Base-by-base conservation (phyloP, 176 grass and related monocot species). In the Raddia guianensis region DNA sequence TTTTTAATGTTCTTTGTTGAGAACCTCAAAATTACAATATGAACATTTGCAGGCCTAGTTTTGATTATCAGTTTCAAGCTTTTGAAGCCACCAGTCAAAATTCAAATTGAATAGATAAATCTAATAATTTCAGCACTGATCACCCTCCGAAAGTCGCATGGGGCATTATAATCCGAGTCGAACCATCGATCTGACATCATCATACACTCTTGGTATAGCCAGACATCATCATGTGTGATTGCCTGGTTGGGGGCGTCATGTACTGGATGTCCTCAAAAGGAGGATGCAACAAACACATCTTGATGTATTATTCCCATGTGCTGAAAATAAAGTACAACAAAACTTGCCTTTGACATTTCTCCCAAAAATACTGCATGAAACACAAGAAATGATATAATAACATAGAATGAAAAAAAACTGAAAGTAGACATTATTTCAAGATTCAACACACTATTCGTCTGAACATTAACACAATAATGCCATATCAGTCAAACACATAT, bases 191-290 rank as follows among this genome's bases (percentile, higher is more conserved):
- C 18, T 51, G 47, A 48, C 34, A 53, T 8, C 33, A 40, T 5
- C 3, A 27, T 27, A 16, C 43, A 76, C 78, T 69, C 18, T 21
- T 52, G 44, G 6, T 12, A 21, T 56, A 63, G 34, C 56, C 72
- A 54, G 57, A 78, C 56, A 46, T 6, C 47, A 72, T 78, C 58
- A 73, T 79, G 77, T 77, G 42, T 12, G 51, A 57, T 68, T 52
- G 12, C 37, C 37, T 40, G 37, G 4, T 40, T 40, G 37, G 37
- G 45, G 50, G 65, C 48, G 62, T 46, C 72, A 58, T 35, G 37
- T 56, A 62, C 45, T 62, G 65, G 45, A 62, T 70, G 16, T 43
- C 40, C 55, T n/a, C 55, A 49, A 69, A 18, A 69, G 42, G 40
- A 40, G 37, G 27, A 27, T 27, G 27, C 27, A 27, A 27, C 27